Evolutionary conservation across 2,329 filamentous ascomycete species (phyloP).

Genomic region (Apiospora marii): DNA sequence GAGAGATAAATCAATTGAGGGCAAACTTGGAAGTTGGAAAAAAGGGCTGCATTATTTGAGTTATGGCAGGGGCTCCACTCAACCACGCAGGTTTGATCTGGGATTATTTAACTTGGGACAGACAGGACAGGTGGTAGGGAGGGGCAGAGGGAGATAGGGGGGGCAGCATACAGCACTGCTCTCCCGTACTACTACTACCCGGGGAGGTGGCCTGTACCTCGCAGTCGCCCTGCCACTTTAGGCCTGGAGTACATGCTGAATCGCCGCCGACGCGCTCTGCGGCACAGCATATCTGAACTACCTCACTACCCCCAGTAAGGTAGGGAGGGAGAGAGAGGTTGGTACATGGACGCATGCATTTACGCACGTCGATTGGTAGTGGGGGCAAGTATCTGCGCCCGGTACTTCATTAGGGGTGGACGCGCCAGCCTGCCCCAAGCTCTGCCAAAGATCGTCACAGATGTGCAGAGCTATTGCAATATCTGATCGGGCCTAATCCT

Average conservation of each 20-base stretch:
- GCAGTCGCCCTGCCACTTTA: neutral
- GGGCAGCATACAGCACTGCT: neutral
- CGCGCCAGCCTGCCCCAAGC: conserved; percentile 18
- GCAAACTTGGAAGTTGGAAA: conserved; percentile 16
- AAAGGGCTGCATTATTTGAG: conserved; percentile 22
- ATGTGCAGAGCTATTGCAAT: conserved; percentile 12
- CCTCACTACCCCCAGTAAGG: neutral
- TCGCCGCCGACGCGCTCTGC: neutral
- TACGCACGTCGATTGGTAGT: neutral
- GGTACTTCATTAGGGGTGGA: conserved; percentile 22
- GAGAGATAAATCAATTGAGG: conserved; percentile 18
- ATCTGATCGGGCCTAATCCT: conserved; percentile 16
- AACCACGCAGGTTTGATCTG: conserved; percentile 16
- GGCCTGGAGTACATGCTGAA: neutral
- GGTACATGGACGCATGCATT: conserved; percentile 6
- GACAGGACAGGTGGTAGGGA: conserved; percentile 13
- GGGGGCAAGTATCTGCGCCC: neutral
- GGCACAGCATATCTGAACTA: neutral
- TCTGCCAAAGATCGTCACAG: conserved; percentile 20
- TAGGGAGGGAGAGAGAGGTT: neutral
- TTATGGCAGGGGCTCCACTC: conserved; percentile 21
- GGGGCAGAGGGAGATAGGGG: conserved; percentile 3
- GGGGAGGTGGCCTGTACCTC: neutral
- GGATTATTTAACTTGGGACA: conserved; percentile 16
- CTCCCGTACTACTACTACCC: neutral